Evolutionary conservation across 2,329 filamentous ascomycete genomes (phyloP), one percentile per base, ranked within the genome.

Genomic region (Fusarium xylarioides): DNA sequence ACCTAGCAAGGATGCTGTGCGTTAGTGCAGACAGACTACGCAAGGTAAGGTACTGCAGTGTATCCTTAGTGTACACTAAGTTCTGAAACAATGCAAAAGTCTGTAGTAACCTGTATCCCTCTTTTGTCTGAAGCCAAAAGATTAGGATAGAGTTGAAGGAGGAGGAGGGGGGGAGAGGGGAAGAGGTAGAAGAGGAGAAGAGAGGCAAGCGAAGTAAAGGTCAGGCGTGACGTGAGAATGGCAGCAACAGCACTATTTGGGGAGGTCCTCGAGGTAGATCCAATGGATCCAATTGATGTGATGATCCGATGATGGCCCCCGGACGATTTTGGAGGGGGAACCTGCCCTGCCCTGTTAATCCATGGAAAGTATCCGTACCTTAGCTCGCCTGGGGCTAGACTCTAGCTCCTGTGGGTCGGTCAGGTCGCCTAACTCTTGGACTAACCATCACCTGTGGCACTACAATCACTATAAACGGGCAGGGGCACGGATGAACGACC

Each of bases 291-390:
- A 68, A 60, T 57, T 68, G 69, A 75, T 68, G 68, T 71, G 73
- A 76, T 74, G 76, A 78, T 76, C 65, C 68, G 71, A 74, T 73
- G 63, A 65, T 69, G 58, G 40, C 58, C 66, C 66, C 66, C 35
- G 18, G 65, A 64, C 68, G 56, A 46, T 59, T 54, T 74, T 68
- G 67, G 68, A 65, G 68, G 71, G 69, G 68, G 34, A 71, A 74
- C 63, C 46, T 74, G 47, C 54, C 63, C 43, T 74, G 44, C 54
- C 63, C 43, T 74, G 44, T 47, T 52, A 67, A 65, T 30, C 59
- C 59, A 57, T 65, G 68, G 38, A 52, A 53, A 34, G 57, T 34
- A 58, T 23, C 64, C 50, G 47, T 40, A 58, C n/a, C 52, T 60
- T 62, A 62, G 46, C 60, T 62, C 34, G 40, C 21, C 54, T n/a